Percentiles rank a stretch among this genome's conserved stretches.
phyloP scores from a whole-genome alignment of 2,329 filamentous ascomycete genomes.

The Colletotrichum noveboracense region DNA sequence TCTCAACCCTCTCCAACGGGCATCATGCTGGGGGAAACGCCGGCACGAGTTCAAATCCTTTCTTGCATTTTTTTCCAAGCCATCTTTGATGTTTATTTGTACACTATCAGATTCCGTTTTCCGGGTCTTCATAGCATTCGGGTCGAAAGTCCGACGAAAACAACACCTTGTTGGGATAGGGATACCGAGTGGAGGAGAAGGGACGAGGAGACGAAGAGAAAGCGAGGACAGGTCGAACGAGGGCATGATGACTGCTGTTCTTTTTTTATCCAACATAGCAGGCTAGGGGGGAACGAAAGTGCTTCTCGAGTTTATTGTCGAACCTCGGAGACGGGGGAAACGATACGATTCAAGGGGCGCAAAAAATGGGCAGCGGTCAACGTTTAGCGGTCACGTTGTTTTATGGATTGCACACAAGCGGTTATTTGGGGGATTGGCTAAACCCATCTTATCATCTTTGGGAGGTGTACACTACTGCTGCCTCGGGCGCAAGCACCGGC shows the following conservation, averaged over 20 bases:
- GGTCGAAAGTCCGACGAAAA: slow-evolving; percentile 14
- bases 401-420: slow-evolving; percentile 18
- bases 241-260: slow-evolving; percentile 1
- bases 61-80: slow-evolving; percentile 18
- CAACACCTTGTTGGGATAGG: slow-evolving; percentile 17
- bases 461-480: slow-evolving; percentile 20
- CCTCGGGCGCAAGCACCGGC: neutral
- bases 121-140: slow-evolving; percentile 20
- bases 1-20: neutral
- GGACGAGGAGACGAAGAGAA: neutral
- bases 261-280: slow-evolving; percentile 5
- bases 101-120: slow-evolving; percentile 20
- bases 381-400: slow-evolving; percentile 20
- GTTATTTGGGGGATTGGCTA: slow-evolving; percentile 14
- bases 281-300: slow-evolving; percentile 6
- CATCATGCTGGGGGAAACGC: slow-evolving; percentile 1
- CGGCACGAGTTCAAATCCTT: slow-evolving; percentile 1
- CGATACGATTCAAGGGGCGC: neutral
- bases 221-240: neutral
- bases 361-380: slow-evolving; percentile 17
- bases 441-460: slow-evolving; percentile 8
- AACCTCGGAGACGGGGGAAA: slow-evolving; percentile 8
- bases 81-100: slow-evolving; percentile 24
- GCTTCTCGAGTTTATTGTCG: neutral
- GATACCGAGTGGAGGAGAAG: slow-evolving; percentile 4